Conservation (phyloP, 495 filamentous ascomycete species). For the Penicillium antarcticum region DNA sequence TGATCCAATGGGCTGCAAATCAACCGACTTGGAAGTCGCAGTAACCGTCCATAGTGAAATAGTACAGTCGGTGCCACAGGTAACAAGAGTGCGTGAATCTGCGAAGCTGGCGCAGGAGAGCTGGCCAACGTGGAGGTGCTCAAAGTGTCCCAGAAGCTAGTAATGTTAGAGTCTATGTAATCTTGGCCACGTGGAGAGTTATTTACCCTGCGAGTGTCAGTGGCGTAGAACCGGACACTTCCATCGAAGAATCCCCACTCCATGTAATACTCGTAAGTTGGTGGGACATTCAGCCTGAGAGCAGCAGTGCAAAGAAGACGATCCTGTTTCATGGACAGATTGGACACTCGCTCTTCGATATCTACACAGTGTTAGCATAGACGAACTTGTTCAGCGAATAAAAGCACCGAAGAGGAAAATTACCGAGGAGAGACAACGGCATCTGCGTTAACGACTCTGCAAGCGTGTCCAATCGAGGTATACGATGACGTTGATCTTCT, state of each 20-base stretch:
- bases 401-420: slow-evolving; percentile 3
- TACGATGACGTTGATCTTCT: slow-evolving; percentile 60
- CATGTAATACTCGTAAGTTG: slow-evolving; percentile 82
- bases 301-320: slow-evolving; percentile 80
- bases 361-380: slow-evolving; percentile 41
- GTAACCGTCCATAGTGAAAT: slow-evolving; percentile 76
- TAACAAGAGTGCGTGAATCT: slow-evolving; percentile 85
- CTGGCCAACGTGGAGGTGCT: slow-evolving; percentile 88
- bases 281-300: slow-evolving; percentile 81
- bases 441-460: slow-evolving; percentile 75
- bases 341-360: slow-evolving; percentile 74
- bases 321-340: slow-evolving; percentile 80
- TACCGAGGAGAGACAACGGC: slow-evolving; percentile 73
- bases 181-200: neutral
- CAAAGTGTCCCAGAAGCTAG: slow-evolving; percentile 72
- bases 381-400: neutral
- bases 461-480: slow-evolving; percentile 70
- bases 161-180: neutral
- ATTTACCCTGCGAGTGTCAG: slow-evolving; percentile 66
- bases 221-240: slow-evolving; percentile 82
- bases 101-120: slow-evolving; percentile 78
- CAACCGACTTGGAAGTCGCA: slow-evolving; percentile 63
- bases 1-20: slow-evolving; percentile 73
- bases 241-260: slow-evolving; percentile 97
- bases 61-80: slow-evolving; percentile 86